Evolutionary conservation across 2,329 filamentous ascomycete species (phyloP), one percentile per base, ranked within the genome.

Genomic region (Sclerotinia trifoliorum): DNA sequence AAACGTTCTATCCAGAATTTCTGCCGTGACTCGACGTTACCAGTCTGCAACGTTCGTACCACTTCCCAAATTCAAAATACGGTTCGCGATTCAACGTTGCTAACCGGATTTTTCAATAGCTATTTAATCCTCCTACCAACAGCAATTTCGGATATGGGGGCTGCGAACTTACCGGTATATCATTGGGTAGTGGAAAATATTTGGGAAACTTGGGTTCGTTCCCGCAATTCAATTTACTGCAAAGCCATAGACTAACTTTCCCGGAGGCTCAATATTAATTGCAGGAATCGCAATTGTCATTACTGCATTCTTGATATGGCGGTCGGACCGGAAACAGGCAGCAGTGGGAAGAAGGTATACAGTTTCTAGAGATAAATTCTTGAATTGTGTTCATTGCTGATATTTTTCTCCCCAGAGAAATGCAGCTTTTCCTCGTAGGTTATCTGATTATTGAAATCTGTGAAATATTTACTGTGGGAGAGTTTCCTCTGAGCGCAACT

Each of bases 391-490:
- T 66, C 15, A 39, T 46, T 55, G 62, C 46, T 58, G 69, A 63
- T 42, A 32, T 57, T 77, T 76, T 74, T 17, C 15, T 17, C 67
- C 70, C 68, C 76, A 96, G 95, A 79, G 95, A 99, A 80, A 98
- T 99, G 87, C 95, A 99, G 84, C 76, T 97, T 46, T 98, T 99
- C 81, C 86, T 99, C 63, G 71, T 92, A 54, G 90, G 91, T 63
- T 99, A 93, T 79, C 90, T 96, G 68, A 80, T 98, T 69, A 88
- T 98, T 70, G 88, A 91, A 75, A 91, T 99, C 75, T 97, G 94
- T 80, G 95, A 98, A 79, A 97, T 99, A 76, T 97, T 99, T 81
- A 94, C 93, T 0, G 88, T 98, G 48, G 95, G 95, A 73, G 91
- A 90, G 42, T 94, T 99, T 75, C 93, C 94, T 3, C 81, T 97